Evolutionary conservation across 2,329 filamentous ascomycete genomes (phyloP).

Genomic region (Fusarium domesticum): DNA sequence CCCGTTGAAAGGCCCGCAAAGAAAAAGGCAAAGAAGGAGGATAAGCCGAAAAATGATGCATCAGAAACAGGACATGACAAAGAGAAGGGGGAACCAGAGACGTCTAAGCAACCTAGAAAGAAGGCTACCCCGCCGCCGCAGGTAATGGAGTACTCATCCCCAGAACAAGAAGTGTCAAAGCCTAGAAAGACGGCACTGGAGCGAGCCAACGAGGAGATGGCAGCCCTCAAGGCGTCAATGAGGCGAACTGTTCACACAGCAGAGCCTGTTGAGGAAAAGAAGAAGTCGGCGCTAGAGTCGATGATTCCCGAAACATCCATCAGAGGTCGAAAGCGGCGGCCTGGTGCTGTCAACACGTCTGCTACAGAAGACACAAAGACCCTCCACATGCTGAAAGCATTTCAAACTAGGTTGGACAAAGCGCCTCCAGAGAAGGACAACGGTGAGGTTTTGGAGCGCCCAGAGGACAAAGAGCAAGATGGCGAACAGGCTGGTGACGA

Average conservation of each 20-base stretch:
- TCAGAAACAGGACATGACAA: slow-evolving; percentile 14
- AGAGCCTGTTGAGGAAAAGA: slow-evolving; percentile 51
- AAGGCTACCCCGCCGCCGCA: slow-evolving; percentile 14
- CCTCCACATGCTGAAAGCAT: slow-evolving; percentile 71
- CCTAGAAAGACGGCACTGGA: slow-evolving; percentile 55
- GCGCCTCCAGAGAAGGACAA: slow-evolving; percentile 41
- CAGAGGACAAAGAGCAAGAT: slow-evolving; percentile 27
- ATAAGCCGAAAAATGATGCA: slow-evolving; percentile 20
- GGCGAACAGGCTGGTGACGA: slow-evolving; percentile 45
- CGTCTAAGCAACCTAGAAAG: slow-evolving; percentile 8
- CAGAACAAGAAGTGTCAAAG: slow-evolving; percentile 28
- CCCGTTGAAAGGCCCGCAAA: slow-evolving; percentile 26
- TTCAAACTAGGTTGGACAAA: slow-evolving; percentile 71
- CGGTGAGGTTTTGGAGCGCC: slow-evolving; percentile 2
- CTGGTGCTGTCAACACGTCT: slow-evolving; percentile 51
- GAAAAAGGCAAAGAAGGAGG: slow-evolving; percentile 32
- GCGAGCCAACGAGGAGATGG: slow-evolving; percentile 75
- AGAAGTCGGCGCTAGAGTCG: slow-evolving; percentile 66
- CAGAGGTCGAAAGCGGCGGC: slow-evolving; percentile 66
- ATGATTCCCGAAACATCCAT: slow-evolving; percentile 72
- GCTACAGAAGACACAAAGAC: slow-evolving; percentile 60
- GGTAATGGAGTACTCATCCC: slow-evolving; percentile 17
- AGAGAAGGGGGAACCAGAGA: slow-evolving; percentile 7
- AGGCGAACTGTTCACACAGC: slow-evolving; percentile 57
- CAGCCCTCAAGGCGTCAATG: slow-evolving; percentile 78